Evolutionary conservation across 495 filamentous ascomycete genomes (phyloP).

Genomic region (Penicillium steckii): DNA sequence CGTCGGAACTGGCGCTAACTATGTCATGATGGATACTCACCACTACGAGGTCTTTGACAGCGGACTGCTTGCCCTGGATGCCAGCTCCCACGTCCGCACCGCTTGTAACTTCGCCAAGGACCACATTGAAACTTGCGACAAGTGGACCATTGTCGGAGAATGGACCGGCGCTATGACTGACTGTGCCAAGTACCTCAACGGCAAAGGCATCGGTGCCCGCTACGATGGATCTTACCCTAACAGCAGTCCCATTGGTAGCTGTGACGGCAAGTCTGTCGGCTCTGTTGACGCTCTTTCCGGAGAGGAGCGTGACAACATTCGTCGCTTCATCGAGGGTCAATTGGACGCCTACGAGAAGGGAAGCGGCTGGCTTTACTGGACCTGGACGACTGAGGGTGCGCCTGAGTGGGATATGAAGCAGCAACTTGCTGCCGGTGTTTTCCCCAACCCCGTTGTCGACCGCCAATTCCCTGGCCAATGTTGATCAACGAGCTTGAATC

Average conservation of each 20-base stretch:
- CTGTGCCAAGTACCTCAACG: constrained; percentile 72
- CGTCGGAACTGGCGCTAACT: constrained; percentile 45
- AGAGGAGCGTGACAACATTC: constrained; percentile 56
- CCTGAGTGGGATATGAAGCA: constrained; percentile 86
- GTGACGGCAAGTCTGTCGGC: constrained; percentile 56
- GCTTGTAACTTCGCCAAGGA: constrained; percentile 49
- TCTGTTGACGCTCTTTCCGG: constrained; percentile 50
- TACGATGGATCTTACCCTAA: constrained; percentile 64
- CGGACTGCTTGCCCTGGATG: constrained; percentile 50
- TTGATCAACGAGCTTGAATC: constrained; percentile 1
- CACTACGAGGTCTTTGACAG: constrained; percentile 68
- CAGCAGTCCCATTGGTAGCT: constrained; percentile 52
- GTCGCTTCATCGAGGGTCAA: constrained; percentile 68
- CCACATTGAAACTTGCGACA: constrained; percentile 57
- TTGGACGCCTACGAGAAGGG: constrained; percentile 70
- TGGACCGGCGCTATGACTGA: constrained; percentile 71
- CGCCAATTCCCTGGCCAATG: constrained; percentile 51
- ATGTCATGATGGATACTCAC: constrained; percentile 68
- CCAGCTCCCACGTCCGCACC: constrained; percentile 46
- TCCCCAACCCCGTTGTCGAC: constrained; percentile 58
- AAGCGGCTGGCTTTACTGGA: constrained; percentile 78
- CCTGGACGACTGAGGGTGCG: constrained; percentile 80
- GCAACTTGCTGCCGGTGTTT: constrained; percentile 56
- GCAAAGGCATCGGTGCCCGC: constrained; percentile 63
- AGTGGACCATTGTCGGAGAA: constrained; percentile 71